Base-by-base conservation (phyloP, 2,329 filamentous ascomycete genomes). In the Phialocephala subalpina region DNA sequence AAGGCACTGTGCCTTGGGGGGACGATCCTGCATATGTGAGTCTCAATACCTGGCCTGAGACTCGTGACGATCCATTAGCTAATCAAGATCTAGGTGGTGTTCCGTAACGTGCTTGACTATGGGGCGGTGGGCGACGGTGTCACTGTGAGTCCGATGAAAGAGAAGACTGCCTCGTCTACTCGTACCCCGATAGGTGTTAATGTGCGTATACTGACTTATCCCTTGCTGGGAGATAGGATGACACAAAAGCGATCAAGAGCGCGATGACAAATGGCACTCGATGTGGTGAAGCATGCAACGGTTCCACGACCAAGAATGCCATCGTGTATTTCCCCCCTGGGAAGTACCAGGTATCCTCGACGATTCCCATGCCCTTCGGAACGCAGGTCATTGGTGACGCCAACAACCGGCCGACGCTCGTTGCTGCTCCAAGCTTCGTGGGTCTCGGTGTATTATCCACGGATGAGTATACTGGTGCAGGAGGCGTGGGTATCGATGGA, bases 391-490 rank as follows among this genome's bases (percentile, higher is more conserved):
- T 70, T 60, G 62, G 62, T 7, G 53, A 66, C 35, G 63, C 64
- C 7, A 72, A 67, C 18, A 35, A 57, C 67, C 79, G 90, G 7
- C 93, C 94, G 0, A 89, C 88, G 0, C 82, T 97, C 78, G 92
- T 93, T 81, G 90, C 91, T 2, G 77, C 87, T 0, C 75, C 45
- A 81, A 82, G 73, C 97, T 97, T 75, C 70, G 82, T 7, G 93
- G 94, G 62, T 94, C 97, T 82, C 92, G 88, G 80, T 87, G 88
- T 74, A 92, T 92, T 80, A 88, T 92, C 78, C 87, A 86, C 70
- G 5, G 40, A 64, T n/a, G 20, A 53, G 16, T 65, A 68, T 49
- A 62, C 25, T 45, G 53, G 35, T 25, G 38, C 22, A 3, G 52
- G 12, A 33, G 38, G 38, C 12, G 4, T 6, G 38, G 38, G 38